Evolutionary conservation across 2,329 filamentous ascomycete genomes (phyloP).

Genomic region (Bipolaris victoriae): DNA sequence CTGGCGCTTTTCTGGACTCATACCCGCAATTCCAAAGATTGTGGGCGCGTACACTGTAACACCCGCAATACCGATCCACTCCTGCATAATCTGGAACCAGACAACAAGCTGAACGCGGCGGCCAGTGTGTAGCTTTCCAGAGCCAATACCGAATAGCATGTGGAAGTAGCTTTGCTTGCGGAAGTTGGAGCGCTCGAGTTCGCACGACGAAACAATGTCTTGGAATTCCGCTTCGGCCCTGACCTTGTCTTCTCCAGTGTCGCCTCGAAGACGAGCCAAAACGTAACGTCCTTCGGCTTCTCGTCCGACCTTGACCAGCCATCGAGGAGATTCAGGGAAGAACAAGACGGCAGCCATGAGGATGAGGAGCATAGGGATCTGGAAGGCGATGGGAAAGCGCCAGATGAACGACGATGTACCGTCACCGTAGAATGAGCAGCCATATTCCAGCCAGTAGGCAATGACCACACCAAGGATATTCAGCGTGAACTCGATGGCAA

Average conservation of each 20-base stretch:
- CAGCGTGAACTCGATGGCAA: constrained; percentile 74
- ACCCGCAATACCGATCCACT: constrained; percentile 63
- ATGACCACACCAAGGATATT: constrained; percentile 74
- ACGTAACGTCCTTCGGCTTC: constrained; percentile 72
- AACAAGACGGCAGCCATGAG: constrained; percentile 66
- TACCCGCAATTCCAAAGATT: constrained; percentile 72
- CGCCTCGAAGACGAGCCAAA: constrained; percentile 67
- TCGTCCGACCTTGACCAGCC: constrained; percentile 69
- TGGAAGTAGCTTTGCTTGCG: constrained; percentile 65
- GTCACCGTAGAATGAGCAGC: constrained; percentile 65
- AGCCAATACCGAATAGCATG: constrained; percentile 72
- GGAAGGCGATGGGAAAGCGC: constrained; percentile 73
- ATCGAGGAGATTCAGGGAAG: constrained; percentile 73
- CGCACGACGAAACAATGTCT: constrained; percentile 69
- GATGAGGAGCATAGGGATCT: constrained; percentile 67
- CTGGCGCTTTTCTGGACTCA: constrained; percentile 56
- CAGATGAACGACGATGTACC: constrained; percentile 66
- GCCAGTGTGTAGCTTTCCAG: constrained; percentile 69
- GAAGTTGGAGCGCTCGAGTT: constrained; percentile 58
- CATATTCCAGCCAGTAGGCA: constrained; percentile 61
- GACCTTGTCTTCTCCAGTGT: constrained; percentile 55
- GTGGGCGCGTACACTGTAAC: constrained; percentile 63
- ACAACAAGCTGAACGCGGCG: constrained; percentile 72
- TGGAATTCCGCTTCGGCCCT: constrained; percentile 61
- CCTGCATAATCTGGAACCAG: constrained; percentile 74